A percentile compares a stretch with the other conserved stretches of the same genome.
These are phyloP conservation scores for Coemansia sp. DNA, from an alignment of 192 early-diverging fungal species.

Conservation along the genomic window DNA sequence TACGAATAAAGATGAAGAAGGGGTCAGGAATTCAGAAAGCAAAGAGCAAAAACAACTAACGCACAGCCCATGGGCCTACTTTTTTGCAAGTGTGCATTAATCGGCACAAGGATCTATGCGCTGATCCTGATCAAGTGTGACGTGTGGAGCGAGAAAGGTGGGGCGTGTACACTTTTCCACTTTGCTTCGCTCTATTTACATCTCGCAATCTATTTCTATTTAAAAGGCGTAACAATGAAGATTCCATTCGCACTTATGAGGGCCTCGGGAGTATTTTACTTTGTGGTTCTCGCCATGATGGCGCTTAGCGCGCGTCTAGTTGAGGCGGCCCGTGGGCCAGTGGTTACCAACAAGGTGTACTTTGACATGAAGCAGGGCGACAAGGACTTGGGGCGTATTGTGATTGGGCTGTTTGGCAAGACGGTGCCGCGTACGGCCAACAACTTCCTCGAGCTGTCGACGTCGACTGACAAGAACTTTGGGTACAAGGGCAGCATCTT, in stretches of 20 bases:
- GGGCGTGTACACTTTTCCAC: not conserved
- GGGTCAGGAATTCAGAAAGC: not conserved
- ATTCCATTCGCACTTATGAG: slow-evolving; percentile 38
- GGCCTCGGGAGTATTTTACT: slow-evolving; percentile 45
- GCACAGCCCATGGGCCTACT: too few relatives aligned
- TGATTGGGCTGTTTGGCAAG: slow-evolving; percentile 66
- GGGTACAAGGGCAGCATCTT: slow-evolving; percentile 77
- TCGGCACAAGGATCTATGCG: not conserved
- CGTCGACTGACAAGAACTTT: slow-evolving; percentile 56
- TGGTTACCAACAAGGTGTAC: slow-evolving; percentile 63
- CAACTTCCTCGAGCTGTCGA: slow-evolving; percentile 84
- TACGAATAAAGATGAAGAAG: not conserved
- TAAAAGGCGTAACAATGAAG: not conserved
- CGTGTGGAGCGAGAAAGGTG: not conserved
- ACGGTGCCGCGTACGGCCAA: slow-evolving; percentile 90
- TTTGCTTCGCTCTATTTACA: not conserved
- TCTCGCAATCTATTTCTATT: too few relatives aligned
- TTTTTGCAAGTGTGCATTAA: not conserved
- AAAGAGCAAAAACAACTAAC: not conserved
- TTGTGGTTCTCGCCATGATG: slow-evolving; percentile 35
- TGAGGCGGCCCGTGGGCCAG: slow-evolving; percentile 65
- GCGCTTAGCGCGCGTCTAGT: slow-evolving; percentile 40
- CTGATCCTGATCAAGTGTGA: not conserved
- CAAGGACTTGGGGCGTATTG: slow-evolving; percentile 38
- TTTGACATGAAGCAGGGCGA: slow-evolving; percentile 54